Percentiles rank a stretch among this genome's conserved stretches.
These are phyloP conservation scores for Heracleum sosnowskyi DNA, from an alignment of 129 eudicot species.

Conservation along the genomic window DNA sequence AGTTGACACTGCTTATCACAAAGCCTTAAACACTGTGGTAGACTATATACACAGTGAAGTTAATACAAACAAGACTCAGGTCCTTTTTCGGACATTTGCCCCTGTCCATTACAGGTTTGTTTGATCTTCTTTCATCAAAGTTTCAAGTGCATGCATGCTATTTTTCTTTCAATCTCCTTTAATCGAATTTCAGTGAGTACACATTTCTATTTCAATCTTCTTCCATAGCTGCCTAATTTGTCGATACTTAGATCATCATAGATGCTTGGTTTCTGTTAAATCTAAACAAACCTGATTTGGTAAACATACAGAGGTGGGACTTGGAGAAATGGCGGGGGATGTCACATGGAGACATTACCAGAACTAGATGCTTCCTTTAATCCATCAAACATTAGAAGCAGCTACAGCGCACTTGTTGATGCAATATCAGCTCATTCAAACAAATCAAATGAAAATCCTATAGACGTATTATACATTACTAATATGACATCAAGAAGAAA, in stretches of 20 bases:
- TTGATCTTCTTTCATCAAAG: background rate
- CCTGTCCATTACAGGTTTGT: constrained; percentile 92
- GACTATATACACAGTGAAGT: constrained; percentile 59
- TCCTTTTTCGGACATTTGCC: constrained; percentile 79
- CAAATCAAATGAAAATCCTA: constrained; percentile 13
- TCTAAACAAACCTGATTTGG: constrained; percentile 8
- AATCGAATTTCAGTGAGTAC: background rate
- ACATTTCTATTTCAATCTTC: background rate
- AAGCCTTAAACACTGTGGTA: constrained; percentile 51
- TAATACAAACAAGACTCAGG: constrained; percentile 60
- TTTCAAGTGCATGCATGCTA: background rate
- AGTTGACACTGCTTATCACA: constrained; percentile 58
- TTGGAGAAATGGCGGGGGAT: constrained; percentile 86
- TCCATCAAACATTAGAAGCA: constrained; percentile 47
- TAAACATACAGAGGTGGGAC: constrained; percentile 64
- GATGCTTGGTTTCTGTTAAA: background rate
- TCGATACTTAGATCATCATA: background rate
- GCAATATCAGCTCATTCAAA: constrained; percentile 27
- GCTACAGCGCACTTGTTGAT: constrained; percentile 37
- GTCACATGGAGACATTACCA: constrained; percentile 82
- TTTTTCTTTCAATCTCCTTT: background rate
- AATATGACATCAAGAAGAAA: constrained; percentile 66
- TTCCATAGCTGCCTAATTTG: background rate
- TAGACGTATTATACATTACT: constrained; percentile 57
- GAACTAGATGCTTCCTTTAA: constrained; percentile 45